Base-by-base conservation (phyloP, 2,329 filamentous ascomycete species). In the Torrubiella hemipterigena region DNA sequence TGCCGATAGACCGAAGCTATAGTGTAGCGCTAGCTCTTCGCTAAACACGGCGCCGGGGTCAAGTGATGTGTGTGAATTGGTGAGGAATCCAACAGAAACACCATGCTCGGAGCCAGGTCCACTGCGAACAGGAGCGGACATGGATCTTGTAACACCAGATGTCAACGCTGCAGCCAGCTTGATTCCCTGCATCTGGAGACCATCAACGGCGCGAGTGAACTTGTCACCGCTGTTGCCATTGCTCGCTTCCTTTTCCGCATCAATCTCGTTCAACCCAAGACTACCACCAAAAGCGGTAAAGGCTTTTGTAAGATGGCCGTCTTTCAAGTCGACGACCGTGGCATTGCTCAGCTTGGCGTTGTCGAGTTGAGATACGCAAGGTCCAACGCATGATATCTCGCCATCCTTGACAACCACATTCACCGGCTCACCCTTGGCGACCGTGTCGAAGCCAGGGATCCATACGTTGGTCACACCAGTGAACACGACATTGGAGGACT, bases 211-310 rank as follows among this genome's bases (percentile, higher is more conserved):
- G 9, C 73, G 64, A 27, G 67, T 72, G 42, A 79, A 77, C 6
- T 55, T 46, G 0, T 58, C 48, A 0, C 52, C 49, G 34, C 55
- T 59, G 3, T 48, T 46, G 3, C 69, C 69, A 36, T 73, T 71
- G 38, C 71, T 67, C 1, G 65, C 69, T 27, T 56, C 54, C 7
- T 55, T 46, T 38, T 81, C 77, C 5, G 61, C 61, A 35, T 70
- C 65, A 32, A 82, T 80, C 32, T 72, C 75, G 38, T 69, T 69
- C 6, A 82, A 61, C 1, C 77, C 77, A 1, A 82, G 52, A 2
- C 57, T 56, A 4, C 72, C 69, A 2, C 68, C 74, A 18, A 79
- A 70, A 2, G 69, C 71, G 4, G 71, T 76, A 38, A 80, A 66
- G 1, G 73, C 60, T 6, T 66, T 59, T 6, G 69, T 67, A n/a